Conservation (phyloP, 2,329 filamentous ascomycete species). For the Penicillium corylophilum region DNA sequence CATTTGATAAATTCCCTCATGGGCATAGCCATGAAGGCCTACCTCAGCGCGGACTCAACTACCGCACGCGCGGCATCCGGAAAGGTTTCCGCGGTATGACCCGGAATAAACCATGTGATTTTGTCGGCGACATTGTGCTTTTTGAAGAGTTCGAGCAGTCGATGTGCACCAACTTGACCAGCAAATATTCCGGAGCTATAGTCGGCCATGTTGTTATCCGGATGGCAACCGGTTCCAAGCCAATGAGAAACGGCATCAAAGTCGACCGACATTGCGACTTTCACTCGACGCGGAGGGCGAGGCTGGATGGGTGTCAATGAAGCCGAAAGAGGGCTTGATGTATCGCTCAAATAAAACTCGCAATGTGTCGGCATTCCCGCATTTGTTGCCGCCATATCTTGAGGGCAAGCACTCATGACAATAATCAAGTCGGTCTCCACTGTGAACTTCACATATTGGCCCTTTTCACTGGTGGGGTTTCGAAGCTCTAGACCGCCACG, state of each 20-base stretch:
- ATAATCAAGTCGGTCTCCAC: background rate
- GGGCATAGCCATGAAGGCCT: slow-evolving; percentile 60
- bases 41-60: slow-evolving; percentile 54
- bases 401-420: background rate
- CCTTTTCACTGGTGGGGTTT: background rate
- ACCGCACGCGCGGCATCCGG: slow-evolving; percentile 52
- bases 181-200: slow-evolving; percentile 57
- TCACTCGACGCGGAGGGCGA: slow-evolving; percentile 8
- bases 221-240: slow-evolving; percentile 54
- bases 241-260: slow-evolving; percentile 62
- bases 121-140: slow-evolving; percentile 53
- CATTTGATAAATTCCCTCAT: slow-evolving; percentile 70
- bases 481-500: background rate
- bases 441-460: background rate
- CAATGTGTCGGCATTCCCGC: background rate
- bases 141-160: slow-evolving; percentile 55
- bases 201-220: slow-evolving; percentile 57
- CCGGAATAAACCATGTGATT: slow-evolving; percentile 61
- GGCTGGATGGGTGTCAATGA: no score
- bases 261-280: slow-evolving; percentile 44
- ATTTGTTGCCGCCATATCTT: background rate
- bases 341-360: background rate
- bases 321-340: no score
- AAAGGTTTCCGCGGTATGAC: slow-evolving; percentile 60
- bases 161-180: slow-evolving; percentile 56